A percentile compares a stretch with the other conserved stretches of the same genome.
phyloP scores from a whole-genome alignment of 805 yeast species.

The Zygotorulaspora danielsina region DNA sequence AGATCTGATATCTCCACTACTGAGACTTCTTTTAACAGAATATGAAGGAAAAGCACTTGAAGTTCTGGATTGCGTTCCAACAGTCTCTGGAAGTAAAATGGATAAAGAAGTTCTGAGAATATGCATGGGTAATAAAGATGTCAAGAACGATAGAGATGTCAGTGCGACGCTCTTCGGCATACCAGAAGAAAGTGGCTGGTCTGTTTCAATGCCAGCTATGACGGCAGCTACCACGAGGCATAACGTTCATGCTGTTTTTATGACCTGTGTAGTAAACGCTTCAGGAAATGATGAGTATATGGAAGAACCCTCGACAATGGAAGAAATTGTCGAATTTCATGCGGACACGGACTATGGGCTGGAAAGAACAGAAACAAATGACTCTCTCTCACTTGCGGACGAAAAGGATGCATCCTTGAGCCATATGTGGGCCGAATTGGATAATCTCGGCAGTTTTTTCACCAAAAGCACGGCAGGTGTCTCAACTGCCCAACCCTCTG shows the following conservation, averaged over 20 bases:
- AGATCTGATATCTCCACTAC: slow-evolving; percentile 84
- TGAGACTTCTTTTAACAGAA: slow-evolving; percentile 75
- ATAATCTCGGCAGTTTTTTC: slow-evolving; percentile 83
- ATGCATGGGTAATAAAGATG: slow-evolving; percentile 78
- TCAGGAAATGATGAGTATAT: slow-evolving; percentile 16
- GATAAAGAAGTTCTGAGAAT: slow-evolving; percentile 90
- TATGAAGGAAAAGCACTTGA: slow-evolving; percentile 85
- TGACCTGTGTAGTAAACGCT: slow-evolving; percentile 57
- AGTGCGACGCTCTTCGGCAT: slow-evolving; percentile 90
- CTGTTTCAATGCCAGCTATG: slow-evolving; percentile 91
- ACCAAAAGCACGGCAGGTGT: slow-evolving; percentile 48
- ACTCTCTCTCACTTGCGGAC: slow-evolving; percentile 40
- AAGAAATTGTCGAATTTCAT: slow-evolving; percentile 34
- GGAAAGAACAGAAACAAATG: slow-evolving; percentile 28
- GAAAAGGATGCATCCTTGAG: slow-evolving; percentile 72
- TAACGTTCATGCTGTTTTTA: slow-evolving; percentile 92
- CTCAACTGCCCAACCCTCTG: slow-evolving; percentile 15
- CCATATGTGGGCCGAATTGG: slow-evolving; percentile 89
- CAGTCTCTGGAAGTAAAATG: slow-evolving; percentile 83
- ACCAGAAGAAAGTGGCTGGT: slow-evolving; percentile 92
- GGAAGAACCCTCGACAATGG: slow-evolving; percentile 22
- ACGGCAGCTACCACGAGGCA: slow-evolving; percentile 85
- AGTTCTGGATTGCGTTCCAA: slow-evolving; percentile 79
- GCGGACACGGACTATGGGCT: slow-evolving; percentile 33
- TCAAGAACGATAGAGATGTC: slow-evolving; percentile 75